Percentiles rank a stretch among this genome's conserved stretches.
Conservation (phyloP, 352 stramenopile genomes). For the Thalassiosira livingstoniorum region DNA sequence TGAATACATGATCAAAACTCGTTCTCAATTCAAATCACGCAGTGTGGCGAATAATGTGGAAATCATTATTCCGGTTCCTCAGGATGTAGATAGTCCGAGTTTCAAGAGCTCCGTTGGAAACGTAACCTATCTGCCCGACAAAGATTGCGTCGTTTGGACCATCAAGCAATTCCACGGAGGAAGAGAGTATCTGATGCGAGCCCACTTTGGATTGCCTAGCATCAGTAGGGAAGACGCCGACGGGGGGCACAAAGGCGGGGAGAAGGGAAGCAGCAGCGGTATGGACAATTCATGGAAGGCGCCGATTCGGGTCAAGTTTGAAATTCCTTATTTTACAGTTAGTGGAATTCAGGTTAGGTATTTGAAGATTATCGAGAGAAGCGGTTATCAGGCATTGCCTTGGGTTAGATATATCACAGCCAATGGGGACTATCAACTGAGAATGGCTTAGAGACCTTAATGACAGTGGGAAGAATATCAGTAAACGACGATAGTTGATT, state of each 20-base stretch:
- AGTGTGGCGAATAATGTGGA: conserved; percentile 99
- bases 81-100: conserved; percentile 97
- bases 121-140: conserved; percentile 98
- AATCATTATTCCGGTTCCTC: conserved; percentile 99
- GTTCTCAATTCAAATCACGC: conserved; percentile 98
- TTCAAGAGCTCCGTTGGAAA: conserved; percentile 98
- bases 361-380: conserved; percentile 99
- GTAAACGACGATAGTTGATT: no score
- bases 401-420: conserved; percentile 99
- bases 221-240: conserved; percentile 88
- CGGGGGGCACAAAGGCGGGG: conserved; percentile 64
- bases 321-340: conserved; percentile 93
- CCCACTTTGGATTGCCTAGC: conserved; percentile 98
- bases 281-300: conserved; percentile 85
- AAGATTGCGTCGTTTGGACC: conserved; percentile 98
- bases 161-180: conserved; percentile 99
- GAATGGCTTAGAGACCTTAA: conserved; percentile 92
- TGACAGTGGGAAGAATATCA: not conserved
- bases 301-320: conserved; percentile 94
- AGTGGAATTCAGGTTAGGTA: conserved; percentile 99
- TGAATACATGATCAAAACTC: conserved; percentile 98
- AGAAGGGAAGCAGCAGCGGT: conserved; percentile 32
- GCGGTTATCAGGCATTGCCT: conserved; percentile 97
- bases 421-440: conserved; percentile 98
- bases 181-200: conserved; percentile 99